Evolutionary conservation across 2,329 filamentous ascomycete species (phyloP).

Genomic region (Parafenestella ontariensis): DNA sequence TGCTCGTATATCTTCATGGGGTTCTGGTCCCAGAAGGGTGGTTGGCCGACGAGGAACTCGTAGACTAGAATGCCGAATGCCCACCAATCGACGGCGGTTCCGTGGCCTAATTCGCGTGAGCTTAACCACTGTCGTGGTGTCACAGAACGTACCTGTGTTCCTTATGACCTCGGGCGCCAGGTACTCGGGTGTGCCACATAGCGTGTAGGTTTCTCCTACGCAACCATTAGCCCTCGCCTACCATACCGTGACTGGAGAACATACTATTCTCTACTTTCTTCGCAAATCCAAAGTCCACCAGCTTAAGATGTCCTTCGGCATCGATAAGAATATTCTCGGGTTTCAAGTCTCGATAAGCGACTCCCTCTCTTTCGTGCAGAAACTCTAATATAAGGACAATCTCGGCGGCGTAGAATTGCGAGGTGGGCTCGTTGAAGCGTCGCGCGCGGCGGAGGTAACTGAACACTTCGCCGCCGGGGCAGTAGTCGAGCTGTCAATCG

Average conservation of each 20-base stretch:
- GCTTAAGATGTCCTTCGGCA: conserved; percentile 77
- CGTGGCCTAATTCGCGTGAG: conserved; percentile 58
- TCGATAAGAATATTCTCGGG: conserved; percentile 84
- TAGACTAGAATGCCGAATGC: conserved; percentile 83
- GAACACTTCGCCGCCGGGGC: conserved; percentile 84
- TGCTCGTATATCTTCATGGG: conserved; percentile 86
- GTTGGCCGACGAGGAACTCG: conserved; percentile 84
- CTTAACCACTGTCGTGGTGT: conserved; percentile 5
- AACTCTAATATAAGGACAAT: conserved; percentile 83
- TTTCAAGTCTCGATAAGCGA: conserved; percentile 83
- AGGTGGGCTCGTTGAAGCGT: conserved; percentile 78
- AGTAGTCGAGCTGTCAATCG: conserved; percentile 70
- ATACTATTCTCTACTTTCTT: conserved; percentile 72
- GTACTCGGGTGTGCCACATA: conserved; percentile 85
- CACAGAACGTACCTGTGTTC: conserved; percentile 66
- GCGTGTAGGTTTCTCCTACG: conserved; percentile 75
- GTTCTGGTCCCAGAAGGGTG: conserved; percentile 86
- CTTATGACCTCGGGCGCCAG: conserved; percentile 85
- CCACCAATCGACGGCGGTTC: conserved; percentile 85
- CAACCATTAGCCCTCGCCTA: conserved; percentile 12
- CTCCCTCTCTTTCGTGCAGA: conserved; percentile 78
- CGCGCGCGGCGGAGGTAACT: conserved; percentile 79
- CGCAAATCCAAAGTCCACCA: conserved; percentile 86
- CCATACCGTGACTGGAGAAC: conserved; percentile 26
- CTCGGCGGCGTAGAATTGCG: conserved; percentile 83